Base-by-base conservation (phyloP, 768 basidiomycete species). In the Lactifluus hygrophoroides region DNA sequence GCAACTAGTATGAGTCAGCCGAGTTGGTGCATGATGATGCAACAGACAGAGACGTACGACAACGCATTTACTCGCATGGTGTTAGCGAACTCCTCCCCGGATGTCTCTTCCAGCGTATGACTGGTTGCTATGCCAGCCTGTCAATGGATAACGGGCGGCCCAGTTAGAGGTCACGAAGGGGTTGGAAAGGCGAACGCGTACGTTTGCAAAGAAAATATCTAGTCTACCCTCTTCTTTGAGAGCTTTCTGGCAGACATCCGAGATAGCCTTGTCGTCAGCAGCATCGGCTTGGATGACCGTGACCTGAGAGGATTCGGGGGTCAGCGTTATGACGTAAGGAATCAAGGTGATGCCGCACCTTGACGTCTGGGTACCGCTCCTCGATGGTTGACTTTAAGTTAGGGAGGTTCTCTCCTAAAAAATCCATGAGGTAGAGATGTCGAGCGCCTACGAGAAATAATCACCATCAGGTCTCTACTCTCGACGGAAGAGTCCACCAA, bases 121-220 rank as follows among this genome's bases (percentile, higher is more conserved):
- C 37, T 66, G 2, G 76, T 76, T 2, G 77, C 79, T 50, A 87
- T 70, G 11, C 89, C 90, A 56, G 90, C 90, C 89, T 92, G n/a
- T n/a, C n/a, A n/a, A n/a, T n/a, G 42, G 38, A 21, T 38, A 17
- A 32, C 58, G 9, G 32, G n/a, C n/a, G 48, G 19, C 19, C 17
- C 21, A 57, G 19, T 52, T 60, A 57, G 61, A 25, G 11, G 14
- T 16, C 28, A 17, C 17, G 9, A 13, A 5, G 46, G 46, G 30
- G 40, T 21, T n/a, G 11, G 50, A 30, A 53, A 17, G 46, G 19
- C 47, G 27, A 5, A 62, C 54, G 66, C 82, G 52, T 66, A 91
- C 94, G 69, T 97, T 96, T 34, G 94, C 94, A 68, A 94, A 97
- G 77, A 96, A 96, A 62, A 94, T 84, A 64, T 97, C 94, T 13